Conservation (phyloP, 176 grass and related monocot species). For the Puccinellia tenuiflora region DNA sequence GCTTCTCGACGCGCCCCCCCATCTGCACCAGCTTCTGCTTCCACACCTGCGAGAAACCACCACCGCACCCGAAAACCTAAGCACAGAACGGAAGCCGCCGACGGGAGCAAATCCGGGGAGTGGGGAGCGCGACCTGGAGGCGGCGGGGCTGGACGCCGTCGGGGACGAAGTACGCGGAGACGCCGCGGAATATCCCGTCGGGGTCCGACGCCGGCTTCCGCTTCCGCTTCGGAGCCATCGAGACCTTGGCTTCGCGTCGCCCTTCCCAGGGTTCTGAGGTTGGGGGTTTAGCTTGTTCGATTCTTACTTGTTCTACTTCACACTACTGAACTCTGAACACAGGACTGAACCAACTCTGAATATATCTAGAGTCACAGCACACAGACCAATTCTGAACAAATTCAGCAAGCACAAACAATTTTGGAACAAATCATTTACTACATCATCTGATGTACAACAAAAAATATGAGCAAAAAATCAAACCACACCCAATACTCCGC, state of each 20-base stretch:
- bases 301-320: too few relatives aligned
- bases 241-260: neutral
- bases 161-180: constrained; percentile 61
- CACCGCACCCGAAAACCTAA: neutral
- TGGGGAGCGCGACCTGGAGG: constrained; percentile 40
- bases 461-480: neutral
- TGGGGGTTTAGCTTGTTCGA: neutral
- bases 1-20: constrained; percentile 52
- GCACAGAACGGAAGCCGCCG: neutral
- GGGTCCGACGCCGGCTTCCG: constrained; percentile 34
- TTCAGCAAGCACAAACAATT: neutral
- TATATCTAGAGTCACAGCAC: neutral
- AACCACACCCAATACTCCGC: neutral
- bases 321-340: neutral
- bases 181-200: constrained; percentile 69
- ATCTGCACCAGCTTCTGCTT: constrained; percentile 80
- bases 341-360: neutral
- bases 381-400: neutral
- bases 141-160: constrained; percentile 51
- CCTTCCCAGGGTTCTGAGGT: neutral
- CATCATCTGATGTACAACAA: constrained; percentile 25
- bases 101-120: neutral
- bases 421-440: constrained; percentile 28
- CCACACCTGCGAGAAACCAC: constrained; percentile 50
- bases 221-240: constrained; percentile 49